Conservation (phyloP, 345 rosid species). For the Excoecaria cochinchinensis region DNA sequence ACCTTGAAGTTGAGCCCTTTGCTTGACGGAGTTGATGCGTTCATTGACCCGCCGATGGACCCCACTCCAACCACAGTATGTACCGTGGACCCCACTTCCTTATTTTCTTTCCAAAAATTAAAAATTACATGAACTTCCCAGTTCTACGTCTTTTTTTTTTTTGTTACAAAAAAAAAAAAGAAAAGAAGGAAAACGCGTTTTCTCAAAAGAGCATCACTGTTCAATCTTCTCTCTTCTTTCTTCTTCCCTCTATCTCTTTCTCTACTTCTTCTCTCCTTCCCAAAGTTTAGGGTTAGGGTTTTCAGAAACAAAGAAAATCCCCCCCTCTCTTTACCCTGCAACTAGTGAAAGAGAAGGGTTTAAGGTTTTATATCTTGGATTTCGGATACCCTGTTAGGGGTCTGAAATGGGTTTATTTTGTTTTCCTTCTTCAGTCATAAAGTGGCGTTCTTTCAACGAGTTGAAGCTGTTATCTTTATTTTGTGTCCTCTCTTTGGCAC, state of each 20-base stretch:
- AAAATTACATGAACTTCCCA: background rate
- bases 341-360: conserved; percentile 16
- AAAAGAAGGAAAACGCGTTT: conserved; percentile 53
- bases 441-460: conserved; percentile 42
- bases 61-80: background rate
- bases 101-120: background rate
- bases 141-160: too few species aligned
- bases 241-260: conserved; percentile 19
- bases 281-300: conserved; percentile 38
- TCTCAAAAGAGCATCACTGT: conserved; percentile 29
- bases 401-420: conserved; percentile 44
- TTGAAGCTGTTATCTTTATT: conserved; percentile 33
- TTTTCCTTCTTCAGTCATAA: conserved; percentile 43
- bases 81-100: background rate
- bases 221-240: conserved; percentile 14
- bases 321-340: conserved; percentile 6
- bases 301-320: background rate
- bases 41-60: conserved; percentile 26
- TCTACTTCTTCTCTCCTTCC: background rate
- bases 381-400: conserved; percentile 29
- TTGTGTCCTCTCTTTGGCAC: conserved; percentile 20
- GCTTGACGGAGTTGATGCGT: conserved; percentile 32
- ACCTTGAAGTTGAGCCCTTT: background rate
- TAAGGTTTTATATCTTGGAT: conserved; percentile 5
- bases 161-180: background rate